A percentile compares a stretch with the other conserved stretches of the same genome.
Evolutionary conservation across 805 yeast species (phyloP).

Genomic region (Metschnikowia orientalis): DNA sequence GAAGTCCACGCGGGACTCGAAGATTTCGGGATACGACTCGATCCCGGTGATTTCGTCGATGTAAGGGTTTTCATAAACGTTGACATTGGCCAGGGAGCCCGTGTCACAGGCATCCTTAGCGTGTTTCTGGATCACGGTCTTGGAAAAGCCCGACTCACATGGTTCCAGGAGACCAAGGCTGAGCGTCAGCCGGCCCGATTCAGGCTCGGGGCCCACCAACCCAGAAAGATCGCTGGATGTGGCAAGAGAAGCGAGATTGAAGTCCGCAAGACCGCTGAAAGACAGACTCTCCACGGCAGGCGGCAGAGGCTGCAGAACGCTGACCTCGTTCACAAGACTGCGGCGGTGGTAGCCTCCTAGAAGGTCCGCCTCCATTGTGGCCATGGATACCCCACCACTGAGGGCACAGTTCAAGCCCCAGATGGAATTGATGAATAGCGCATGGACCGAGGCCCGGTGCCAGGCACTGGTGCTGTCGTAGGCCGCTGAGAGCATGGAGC

Average conservation of each 20-base stretch:
- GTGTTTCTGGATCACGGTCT: conserved; percentile 1
- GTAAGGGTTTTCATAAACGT: conserved; percentile 10
- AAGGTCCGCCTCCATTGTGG: conserved; percentile 39
- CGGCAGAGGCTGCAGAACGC: conserved; percentile 6
- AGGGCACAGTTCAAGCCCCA: conserved; percentile 45
- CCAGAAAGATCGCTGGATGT: neutral
- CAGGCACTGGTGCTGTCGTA: conserved; percentile 32
- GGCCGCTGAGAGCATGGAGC: conserved; percentile 4
- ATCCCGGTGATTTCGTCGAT: conserved; percentile 21
- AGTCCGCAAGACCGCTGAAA: neutral
- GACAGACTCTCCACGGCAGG: neutral
- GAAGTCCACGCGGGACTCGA: conserved; percentile 8
- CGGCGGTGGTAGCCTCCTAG: conserved; percentile 41
- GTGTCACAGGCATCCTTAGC: neutral
- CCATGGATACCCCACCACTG: conserved; percentile 34
- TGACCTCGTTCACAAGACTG: conserved; percentile 43
- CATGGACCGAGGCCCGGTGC: conserved; percentile 32
- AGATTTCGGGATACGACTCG: conserved; percentile 30
- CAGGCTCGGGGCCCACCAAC: no score
- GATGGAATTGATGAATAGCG: conserved; percentile 34
- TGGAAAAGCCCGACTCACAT: neutral
- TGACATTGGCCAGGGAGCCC: neutral
- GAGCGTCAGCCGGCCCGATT: no score
- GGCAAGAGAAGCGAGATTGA: neutral
- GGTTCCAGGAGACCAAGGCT: neutral